These are phyloP conservation scores for Aphanomyces euteiches DNA, from an alignment of 352 stramenopile genomes.

Conservation along the genomic window DNA sequence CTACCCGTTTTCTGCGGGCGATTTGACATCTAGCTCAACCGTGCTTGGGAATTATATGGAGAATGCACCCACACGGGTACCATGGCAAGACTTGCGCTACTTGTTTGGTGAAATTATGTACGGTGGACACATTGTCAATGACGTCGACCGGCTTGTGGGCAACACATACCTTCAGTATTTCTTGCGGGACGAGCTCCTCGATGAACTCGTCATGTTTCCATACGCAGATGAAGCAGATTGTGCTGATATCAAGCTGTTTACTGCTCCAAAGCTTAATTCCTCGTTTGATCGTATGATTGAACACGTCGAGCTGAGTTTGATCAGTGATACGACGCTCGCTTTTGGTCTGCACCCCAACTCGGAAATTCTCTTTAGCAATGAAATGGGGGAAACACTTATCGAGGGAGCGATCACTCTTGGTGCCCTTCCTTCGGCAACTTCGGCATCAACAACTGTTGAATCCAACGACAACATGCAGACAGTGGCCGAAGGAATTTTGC, in stretches of 20 bases:
- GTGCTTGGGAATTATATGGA: constrained; percentile 92
- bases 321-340: constrained; percentile 76
- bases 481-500: constrained; percentile 77
- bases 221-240: constrained; percentile 60
- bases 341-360: constrained; percentile 93
- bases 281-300: constrained; percentile 83
- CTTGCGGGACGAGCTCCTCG: constrained; percentile 82
- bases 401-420: constrained; percentile 70
- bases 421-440: constrained; percentile 4
- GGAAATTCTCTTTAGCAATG: constrained; percentile 89
- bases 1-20: constrained; percentile 86
- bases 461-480: constrained; percentile 63
- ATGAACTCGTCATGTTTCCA: constrained; percentile 86
- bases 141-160: constrained; percentile 72
- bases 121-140: constrained; percentile 84
- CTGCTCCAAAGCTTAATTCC: constrained; percentile 63
- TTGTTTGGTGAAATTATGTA: constrained; percentile 89
- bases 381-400: constrained; percentile 72
- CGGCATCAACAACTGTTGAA: background rate
- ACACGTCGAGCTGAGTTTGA: constrained; percentile 80
- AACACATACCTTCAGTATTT: constrained; percentile 86
- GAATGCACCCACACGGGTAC: constrained; percentile 79
- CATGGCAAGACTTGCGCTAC: constrained; percentile 87
- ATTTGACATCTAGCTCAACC: constrained; percentile 77
- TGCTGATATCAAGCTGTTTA: constrained; percentile 48